Conservation (phyloP, 257 asterid species). For the Phtheirospermum japonicum region DNA sequence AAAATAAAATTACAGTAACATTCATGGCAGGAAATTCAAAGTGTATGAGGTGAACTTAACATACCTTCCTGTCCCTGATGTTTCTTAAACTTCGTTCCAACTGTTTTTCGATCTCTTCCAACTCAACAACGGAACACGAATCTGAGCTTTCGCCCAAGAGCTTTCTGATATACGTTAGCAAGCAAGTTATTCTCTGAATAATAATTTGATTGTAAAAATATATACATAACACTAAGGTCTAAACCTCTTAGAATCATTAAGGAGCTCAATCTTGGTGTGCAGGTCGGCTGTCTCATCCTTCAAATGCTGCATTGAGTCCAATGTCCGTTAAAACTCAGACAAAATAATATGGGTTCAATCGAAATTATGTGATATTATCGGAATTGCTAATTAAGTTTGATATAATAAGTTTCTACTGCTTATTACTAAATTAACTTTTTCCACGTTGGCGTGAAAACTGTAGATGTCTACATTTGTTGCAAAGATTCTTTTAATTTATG, state of each 20-base stretch:
- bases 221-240: conserved; percentile 24
- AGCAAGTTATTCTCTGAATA: background rate
- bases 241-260: conserved; percentile 41
- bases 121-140: conserved; percentile 41
- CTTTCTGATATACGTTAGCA: conserved; percentile 26
- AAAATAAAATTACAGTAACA: background rate
- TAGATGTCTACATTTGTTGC: too few species aligned
- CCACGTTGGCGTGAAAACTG: too few species aligned
- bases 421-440: too few species aligned
- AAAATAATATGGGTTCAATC: too few species aligned
- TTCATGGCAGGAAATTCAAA: background rate
- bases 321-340: too few species aligned
- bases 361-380: too few species aligned
- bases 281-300: conserved; percentile 37
- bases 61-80: conserved; percentile 52
- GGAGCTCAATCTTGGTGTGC: conserved; percentile 34
- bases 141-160: conserved; percentile 46
- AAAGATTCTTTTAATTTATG: too few species aligned
- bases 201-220: background rate
- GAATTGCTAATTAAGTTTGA: too few species aligned
- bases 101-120: conserved; percentile 43
- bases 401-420: too few species aligned
- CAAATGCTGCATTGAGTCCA: conserved; percentile 44
- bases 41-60: too few species aligned
- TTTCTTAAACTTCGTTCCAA: conserved; percentile 46